phyloP scores from a whole-genome alignment of 176 grass and related monocot species.

The Rhipidocladum racemiflorum region DNA sequence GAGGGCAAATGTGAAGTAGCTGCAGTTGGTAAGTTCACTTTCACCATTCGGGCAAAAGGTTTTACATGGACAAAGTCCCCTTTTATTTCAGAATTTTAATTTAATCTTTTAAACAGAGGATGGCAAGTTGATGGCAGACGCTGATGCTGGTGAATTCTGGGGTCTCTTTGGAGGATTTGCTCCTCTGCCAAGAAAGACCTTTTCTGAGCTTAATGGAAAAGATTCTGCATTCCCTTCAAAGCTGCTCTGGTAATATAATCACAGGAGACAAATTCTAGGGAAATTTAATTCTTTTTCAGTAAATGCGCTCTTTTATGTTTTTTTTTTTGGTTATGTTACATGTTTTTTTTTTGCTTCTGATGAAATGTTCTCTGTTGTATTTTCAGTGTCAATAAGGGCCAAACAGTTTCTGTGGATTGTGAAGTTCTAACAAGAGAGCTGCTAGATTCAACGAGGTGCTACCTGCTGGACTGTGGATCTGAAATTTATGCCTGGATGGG shows the following conservation, averaged over 20 bases:
- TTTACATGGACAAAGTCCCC: conserved; percentile 20
- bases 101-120: conserved; percentile 62
- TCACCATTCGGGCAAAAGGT: background rate
- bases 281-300: background rate
- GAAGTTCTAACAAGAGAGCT: conserved; percentile 69
- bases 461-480: conserved; percentile 73
- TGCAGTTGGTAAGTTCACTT: conserved; percentile 74
- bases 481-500: conserved; percentile 98
- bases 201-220: conserved; percentile 70
- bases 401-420: conserved; percentile 47
- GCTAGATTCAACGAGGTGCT: conserved; percentile 87
- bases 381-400: conserved; percentile 80
- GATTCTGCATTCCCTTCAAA: conserved; percentile 48
- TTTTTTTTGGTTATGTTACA: conserved; percentile 10
- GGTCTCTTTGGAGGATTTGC: conserved; percentile 92
- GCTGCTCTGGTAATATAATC: conserved; percentile 68
- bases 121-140: conserved; percentile 96
- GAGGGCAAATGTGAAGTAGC: conserved; percentile 88
- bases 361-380: background rate
- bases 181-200: conserved; percentile 82
- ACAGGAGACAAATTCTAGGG: background rate
- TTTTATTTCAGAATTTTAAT: conserved; percentile 36
- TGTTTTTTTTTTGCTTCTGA: conserved; percentile 22
- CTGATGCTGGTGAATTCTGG: conserved; percentile 98
- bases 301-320: conserved; percentile 8